A percentile compares a stretch with the other conserved stretches of the same genome.
These are phyloP conservation scores for Gnomoniopsis smithogilvyi DNA, from an alignment of 2,329 filamentous ascomycete genomes.

Conservation along the genomic window DNA sequence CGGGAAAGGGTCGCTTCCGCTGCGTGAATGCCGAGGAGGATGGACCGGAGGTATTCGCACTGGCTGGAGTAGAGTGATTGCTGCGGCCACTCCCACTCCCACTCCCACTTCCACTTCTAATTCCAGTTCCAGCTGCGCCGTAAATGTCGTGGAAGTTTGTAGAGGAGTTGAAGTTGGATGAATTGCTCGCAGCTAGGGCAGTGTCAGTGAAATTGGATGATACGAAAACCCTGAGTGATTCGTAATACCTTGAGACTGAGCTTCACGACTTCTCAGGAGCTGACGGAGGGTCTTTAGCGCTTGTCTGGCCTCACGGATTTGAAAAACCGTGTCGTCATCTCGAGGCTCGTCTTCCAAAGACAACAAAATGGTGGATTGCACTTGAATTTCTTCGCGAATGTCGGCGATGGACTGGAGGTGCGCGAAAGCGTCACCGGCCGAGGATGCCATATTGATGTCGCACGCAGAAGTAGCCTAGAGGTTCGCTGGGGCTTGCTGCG, in stretches of 20 bases:
- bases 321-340: constrained; percentile 20
- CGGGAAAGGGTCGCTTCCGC: constrained; percentile 10
- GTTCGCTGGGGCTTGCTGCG: neutral
- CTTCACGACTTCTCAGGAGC: constrained; percentile 21
- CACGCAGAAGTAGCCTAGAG: neutral
- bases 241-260: constrained; percentile 6
- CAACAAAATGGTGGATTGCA: constrained; percentile 39
- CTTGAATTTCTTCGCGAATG: constrained; percentile 38
- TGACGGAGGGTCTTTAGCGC: constrained; percentile 27
- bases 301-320: constrained; percentile 25
- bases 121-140: too few species aligned
- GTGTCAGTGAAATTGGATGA: neutral
- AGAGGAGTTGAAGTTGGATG: neutral
- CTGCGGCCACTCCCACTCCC: neutral
- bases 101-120: neutral
- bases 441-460: constrained; percentile 7
- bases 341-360: constrained; percentile 35
- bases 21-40: neutral
- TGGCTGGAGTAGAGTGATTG: constrained; percentile 8
- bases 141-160: neutral
- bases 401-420: constrained; percentile 19
- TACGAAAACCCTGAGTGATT: neutral
- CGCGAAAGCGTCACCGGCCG: neutral
- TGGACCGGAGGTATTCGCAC: neutral
- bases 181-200: neutral